Conservation (phyloP, 192 early-diverging fungal genomes). For the Entomortierella chlamydospora region DNA sequence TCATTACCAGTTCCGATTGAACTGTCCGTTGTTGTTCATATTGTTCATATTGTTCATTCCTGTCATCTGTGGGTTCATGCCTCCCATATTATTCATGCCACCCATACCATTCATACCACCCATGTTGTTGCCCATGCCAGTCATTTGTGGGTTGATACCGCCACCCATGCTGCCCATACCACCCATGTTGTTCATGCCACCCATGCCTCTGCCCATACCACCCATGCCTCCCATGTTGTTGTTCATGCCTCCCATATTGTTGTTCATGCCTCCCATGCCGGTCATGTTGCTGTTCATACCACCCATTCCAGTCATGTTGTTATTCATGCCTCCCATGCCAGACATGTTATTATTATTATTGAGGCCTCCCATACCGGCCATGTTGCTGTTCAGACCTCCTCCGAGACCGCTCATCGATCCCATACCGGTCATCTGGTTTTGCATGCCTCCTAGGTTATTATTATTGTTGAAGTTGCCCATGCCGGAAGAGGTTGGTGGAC, state of each 20-base stretch:
- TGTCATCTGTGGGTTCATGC: slow-evolving; percentile 32
- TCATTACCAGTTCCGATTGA: slow-evolving; percentile 50
- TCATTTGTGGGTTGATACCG: slow-evolving; percentile 4
- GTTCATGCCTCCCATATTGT: slow-evolving; percentile 28
- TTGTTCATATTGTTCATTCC: slow-evolving; percentile 36
- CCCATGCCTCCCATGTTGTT: slow-evolving; percentile 1
- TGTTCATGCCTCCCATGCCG: slow-evolving; percentile 30
- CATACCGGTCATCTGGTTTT: slow-evolving; percentile 43
- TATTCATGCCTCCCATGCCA: slow-evolving; percentile 16
- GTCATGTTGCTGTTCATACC: slow-evolving; percentile 28
- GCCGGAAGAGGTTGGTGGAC: slow-evolving; percentile 34
- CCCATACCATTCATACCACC: slow-evolving; percentile 21
- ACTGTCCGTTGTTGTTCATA: slow-evolving; percentile 54
- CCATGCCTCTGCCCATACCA: slow-evolving; percentile 26
- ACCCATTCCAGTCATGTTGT: slow-evolving; percentile 22
- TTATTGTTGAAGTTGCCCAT: slow-evolving; percentile 2
- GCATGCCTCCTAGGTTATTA: slow-evolving; percentile 30
- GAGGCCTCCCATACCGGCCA: slow-evolving; percentile 36
- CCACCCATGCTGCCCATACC: slow-evolving; percentile 29
- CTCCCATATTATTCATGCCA: slow-evolving; percentile 26
- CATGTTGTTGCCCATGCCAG: slow-evolving; percentile 26
- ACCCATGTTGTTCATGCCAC: slow-evolving; percentile 18
- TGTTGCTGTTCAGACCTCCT: slow-evolving; percentile 24
- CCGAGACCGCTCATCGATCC: slow-evolving; percentile 19
- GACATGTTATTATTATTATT: neutral